Evolutionary conservation across 768 basidiomycete species (phyloP).

Genomic region (Macrolepiota dolichaula): DNA sequence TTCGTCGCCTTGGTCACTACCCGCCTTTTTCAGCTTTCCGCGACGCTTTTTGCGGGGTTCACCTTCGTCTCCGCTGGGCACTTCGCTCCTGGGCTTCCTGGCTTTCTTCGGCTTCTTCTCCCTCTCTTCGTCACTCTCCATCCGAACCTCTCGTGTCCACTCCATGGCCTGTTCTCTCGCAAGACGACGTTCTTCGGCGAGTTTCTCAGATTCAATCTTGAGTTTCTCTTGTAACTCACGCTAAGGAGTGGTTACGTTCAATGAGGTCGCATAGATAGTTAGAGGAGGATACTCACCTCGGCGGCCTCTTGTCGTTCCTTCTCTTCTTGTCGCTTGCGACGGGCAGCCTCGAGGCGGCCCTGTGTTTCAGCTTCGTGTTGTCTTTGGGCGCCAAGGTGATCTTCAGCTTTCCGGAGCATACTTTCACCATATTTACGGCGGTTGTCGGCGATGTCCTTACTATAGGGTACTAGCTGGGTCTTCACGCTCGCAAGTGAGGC

Average conservation of each 20-base stretch:
- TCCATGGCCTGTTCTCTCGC: slow-evolving; percentile 78
- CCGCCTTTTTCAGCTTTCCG: slow-evolving; percentile 63
- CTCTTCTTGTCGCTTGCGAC: slow-evolving; percentile 78
- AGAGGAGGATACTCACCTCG: slow-evolving; percentile 47
- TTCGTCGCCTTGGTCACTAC: slow-evolving; percentile 55
- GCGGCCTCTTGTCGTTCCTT: slow-evolving; percentile 57
- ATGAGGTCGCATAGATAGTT: not conserved
- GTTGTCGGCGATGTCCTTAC: slow-evolving; percentile 82
- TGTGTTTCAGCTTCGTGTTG: slow-evolving; percentile 69
- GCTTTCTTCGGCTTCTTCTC: slow-evolving; percentile 60
- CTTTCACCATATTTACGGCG: slow-evolving; percentile 87
- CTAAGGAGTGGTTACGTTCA: slow-evolving; percentile 30
- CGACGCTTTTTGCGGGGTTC: slow-evolving; percentile 73
- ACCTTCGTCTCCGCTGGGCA: slow-evolving; percentile 52
- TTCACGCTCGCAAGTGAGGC: slow-evolving; percentile 76
- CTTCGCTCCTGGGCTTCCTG: slow-evolving; percentile 50
- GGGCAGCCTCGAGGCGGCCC: slow-evolving; percentile 72
- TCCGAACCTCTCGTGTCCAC: slow-evolving; percentile 68
- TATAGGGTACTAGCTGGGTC: slow-evolving; percentile 73
- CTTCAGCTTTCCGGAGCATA: slow-evolving; percentile 78
- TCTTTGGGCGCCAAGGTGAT: slow-evolving; percentile 70
- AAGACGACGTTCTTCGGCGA: slow-evolving; percentile 75
- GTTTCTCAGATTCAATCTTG: slow-evolving; percentile 65
- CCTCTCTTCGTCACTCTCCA: slow-evolving; percentile 78
- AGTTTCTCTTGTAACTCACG: slow-evolving; percentile 59